Conservation (phyloP, 2,329 filamentous ascomycete genomes). For the Juglanconis oblonga region DNA sequence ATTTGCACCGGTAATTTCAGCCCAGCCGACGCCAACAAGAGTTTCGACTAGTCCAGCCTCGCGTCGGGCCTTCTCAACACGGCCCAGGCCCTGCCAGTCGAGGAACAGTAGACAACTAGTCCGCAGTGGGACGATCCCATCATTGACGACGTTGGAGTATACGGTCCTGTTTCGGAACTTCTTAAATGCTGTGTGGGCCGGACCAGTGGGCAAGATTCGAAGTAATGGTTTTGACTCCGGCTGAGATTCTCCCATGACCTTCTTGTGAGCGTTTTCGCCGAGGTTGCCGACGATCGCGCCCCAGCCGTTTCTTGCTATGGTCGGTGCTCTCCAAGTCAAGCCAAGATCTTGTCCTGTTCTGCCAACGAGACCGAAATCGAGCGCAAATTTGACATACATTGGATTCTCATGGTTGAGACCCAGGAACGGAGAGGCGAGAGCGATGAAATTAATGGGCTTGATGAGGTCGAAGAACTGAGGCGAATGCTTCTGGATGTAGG, state of each 20-base stretch:
- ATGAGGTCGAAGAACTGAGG: conserved; percentile 86
- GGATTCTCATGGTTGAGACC: conserved; percentile 97
- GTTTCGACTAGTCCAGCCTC: conserved; percentile 92
- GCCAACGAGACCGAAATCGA: conserved; percentile 96
- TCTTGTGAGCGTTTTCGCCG: conserved; percentile 63
- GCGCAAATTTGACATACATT: conserved; percentile 91
- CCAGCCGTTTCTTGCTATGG: conserved; percentile 82
- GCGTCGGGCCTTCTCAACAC: conserved; percentile 89
- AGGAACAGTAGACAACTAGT: conserved; percentile 96
- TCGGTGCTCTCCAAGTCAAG: conserved; percentile 89
- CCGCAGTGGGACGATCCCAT: conserved; percentile 90
- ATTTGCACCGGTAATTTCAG: conserved; percentile 78
- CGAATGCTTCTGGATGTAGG: conserved; percentile 95
- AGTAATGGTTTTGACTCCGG: conserved; percentile 85
- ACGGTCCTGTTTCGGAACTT: conserved; percentile 89
- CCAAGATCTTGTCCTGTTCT: conserved; percentile 93
- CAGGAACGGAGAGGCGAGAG: conserved; percentile 81
- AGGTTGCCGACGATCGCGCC: conserved; percentile 81
- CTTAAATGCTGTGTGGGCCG: conserved; percentile 80
- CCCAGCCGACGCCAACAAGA: conserved; percentile 91
- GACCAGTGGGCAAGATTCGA: conserved; percentile 84
- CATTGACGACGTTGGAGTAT: conserved; percentile 97
- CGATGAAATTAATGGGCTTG: conserved; percentile 84
- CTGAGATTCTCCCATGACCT: conserved; percentile 57
- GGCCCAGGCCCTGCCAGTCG: conserved; percentile 90